Percentiles rank a stretch among this genome's conserved stretches.
These are phyloP conservation scores for Fistulifera pelliculosa DNA, from an alignment of 108 stramenopile genomes.

Conservation along the genomic window DNA sequence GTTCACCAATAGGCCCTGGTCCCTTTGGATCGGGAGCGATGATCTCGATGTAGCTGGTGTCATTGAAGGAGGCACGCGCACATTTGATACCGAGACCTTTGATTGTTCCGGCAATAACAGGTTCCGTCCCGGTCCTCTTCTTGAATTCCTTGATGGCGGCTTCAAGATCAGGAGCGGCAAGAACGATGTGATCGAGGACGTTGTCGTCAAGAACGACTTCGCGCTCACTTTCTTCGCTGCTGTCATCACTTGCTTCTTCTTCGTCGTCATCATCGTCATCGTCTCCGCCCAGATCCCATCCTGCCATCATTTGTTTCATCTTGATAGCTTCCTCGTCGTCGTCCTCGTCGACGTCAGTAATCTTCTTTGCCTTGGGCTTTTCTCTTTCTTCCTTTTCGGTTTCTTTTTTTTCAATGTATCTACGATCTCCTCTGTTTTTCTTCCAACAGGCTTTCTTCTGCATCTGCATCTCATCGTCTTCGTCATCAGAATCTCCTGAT, in stretches of 20 bases:
- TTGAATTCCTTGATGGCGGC: slow-evolving; percentile 40
- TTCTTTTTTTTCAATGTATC: slow-evolving; percentile 4
- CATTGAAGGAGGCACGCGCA: slow-evolving; percentile 35
- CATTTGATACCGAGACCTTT: slow-evolving; percentile 43
- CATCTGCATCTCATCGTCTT: background rate
- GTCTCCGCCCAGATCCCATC: slow-evolving; percentile 17
- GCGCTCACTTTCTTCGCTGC: slow-evolving; percentile 22
- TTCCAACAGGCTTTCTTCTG: background rate
- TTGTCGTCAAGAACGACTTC: slow-evolving; percentile 37
- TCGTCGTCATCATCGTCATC: slow-evolving; percentile 19
- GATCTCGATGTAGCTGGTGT: slow-evolving; percentile 38
- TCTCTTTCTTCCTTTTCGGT: slow-evolving; percentile 7
- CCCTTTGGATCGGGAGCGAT: slow-evolving; percentile 46
- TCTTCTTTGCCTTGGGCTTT: slow-evolving; percentile 11
- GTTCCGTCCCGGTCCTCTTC: slow-evolving; percentile 37
- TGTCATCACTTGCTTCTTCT: slow-evolving; percentile 19
- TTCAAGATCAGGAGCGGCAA: slow-evolving; percentile 39
- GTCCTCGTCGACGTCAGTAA: slow-evolving; percentile 7
- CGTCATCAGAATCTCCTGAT: background rate
- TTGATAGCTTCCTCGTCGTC: slow-evolving; percentile 15
- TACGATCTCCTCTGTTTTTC: background rate
- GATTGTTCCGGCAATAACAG: slow-evolving; percentile 36
- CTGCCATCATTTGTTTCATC: slow-evolving; percentile 15
- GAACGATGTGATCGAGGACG: slow-evolving; percentile 46
- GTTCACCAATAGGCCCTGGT: slow-evolving; percentile 37